Evolutionary conservation across 139 green algal species (phyloP).

Genomic region (Pseudopediastrum boryanum): DNA sequence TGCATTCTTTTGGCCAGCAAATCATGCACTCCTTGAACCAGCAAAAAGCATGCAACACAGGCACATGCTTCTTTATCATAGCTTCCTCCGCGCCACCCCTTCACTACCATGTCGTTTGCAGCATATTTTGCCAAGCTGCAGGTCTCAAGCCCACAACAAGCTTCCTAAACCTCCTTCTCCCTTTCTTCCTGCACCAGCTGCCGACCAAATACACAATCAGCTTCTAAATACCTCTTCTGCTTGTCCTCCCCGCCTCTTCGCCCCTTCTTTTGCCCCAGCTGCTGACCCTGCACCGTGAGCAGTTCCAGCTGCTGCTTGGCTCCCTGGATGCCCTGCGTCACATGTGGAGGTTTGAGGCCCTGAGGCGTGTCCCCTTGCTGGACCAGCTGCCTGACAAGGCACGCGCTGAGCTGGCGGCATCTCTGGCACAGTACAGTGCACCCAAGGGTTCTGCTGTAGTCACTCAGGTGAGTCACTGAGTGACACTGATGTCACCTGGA

Average conservation of each 20-base stretch:
- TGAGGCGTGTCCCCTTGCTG: conserved; percentile 66
- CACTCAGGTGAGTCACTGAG: conserved; percentile 35
- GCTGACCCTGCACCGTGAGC: conserved; percentile 67
- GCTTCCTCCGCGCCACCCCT: too few species aligned
- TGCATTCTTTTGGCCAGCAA: too few species aligned
- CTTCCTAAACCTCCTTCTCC: too few species aligned
- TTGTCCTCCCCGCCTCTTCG: not conserved
- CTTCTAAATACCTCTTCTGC: not conserved
- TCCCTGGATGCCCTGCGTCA: conserved; percentile 73
- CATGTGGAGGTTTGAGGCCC: conserved; percentile 88
- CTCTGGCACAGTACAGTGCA: conserved; percentile 41
- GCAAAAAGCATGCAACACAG: too few species aligned
- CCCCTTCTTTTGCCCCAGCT: conserved; percentile 38
- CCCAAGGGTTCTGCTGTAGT: conserved; percentile 46
- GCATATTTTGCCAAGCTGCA: too few species aligned
- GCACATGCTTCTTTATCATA: too few species aligned
- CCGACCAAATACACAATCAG: too few species aligned
- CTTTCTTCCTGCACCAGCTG: too few species aligned
- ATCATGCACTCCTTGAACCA: too few species aligned
- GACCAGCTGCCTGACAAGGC: conserved; percentile 24
- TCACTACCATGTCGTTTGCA: too few species aligned
- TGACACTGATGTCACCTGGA: too few species aligned
- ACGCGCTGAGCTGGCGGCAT: conserved; percentile 41
- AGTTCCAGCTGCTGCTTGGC: conserved; percentile 74
- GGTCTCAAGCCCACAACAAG: too few species aligned